Conservation (phyloP, 2,329 filamentous ascomycete species). For the Hypoxylon sp. region DNA sequence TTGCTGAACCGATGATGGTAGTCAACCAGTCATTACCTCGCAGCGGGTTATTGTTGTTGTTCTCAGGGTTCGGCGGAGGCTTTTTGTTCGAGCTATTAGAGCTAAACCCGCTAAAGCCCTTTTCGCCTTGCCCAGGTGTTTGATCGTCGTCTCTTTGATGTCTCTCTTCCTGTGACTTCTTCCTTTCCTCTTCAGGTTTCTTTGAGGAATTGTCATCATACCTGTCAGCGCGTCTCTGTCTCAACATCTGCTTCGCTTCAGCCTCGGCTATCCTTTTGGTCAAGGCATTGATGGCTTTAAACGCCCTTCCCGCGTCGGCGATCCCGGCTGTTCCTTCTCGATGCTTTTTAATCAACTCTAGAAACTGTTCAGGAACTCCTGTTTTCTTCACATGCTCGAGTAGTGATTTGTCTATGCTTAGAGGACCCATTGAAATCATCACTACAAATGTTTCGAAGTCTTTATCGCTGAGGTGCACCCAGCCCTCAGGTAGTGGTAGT, state of each 20-base stretch:
- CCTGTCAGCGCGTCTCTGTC: slow-evolving; percentile 20
- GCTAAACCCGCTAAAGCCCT: slow-evolving; percentile 53
- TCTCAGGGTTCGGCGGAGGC: slow-evolving; percentile 35
- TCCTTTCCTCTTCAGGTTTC: slow-evolving; percentile 35
- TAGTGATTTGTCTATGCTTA: background rate
- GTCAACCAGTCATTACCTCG: slow-evolving; percentile 57
- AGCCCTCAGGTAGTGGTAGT: slow-evolving; percentile 50
- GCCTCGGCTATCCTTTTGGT: slow-evolving; percentile 35
- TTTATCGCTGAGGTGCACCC: slow-evolving; percentile 50
- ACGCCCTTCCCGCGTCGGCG: slow-evolving; percentile 37
- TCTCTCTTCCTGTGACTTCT: slow-evolving; percentile 41
- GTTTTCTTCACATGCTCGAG: slow-evolving; percentile 35
- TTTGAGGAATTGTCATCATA: slow-evolving; percentile 36
- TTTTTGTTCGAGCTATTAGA: slow-evolving; percentile 45
- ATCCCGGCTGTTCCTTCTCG: slow-evolving; percentile 18
- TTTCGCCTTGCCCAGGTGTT: slow-evolving; percentile 31
- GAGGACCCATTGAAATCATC: background rate
- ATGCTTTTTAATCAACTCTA: slow-evolving; percentile 38
- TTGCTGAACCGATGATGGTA: slow-evolving; percentile 67
- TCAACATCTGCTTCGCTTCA: slow-evolving; percentile 10
- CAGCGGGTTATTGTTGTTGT: slow-evolving; percentile 37
- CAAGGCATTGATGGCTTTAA: slow-evolving; percentile 43
- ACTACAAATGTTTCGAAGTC: slow-evolving; percentile 34
- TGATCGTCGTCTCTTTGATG: slow-evolving; percentile 52
- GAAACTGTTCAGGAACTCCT: slow-evolving; percentile 44